phyloP scores from a whole-genome alignment of 345 rosid genomes.

The Carallia brachiata region DNA sequence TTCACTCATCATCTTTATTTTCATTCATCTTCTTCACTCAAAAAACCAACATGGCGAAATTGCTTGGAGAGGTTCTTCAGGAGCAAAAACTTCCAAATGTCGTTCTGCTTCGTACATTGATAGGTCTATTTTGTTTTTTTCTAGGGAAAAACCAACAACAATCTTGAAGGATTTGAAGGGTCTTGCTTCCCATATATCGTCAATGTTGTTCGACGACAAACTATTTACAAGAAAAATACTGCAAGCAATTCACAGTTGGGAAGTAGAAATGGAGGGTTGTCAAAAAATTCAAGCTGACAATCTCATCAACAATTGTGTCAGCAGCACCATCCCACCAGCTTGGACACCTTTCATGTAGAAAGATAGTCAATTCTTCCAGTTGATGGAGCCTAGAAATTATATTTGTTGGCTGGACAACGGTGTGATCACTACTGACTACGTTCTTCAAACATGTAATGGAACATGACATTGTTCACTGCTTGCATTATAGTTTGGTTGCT shows the following conservation, averaged over 20 bases:
- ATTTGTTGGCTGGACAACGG: background rate
- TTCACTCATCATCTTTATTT: no score
- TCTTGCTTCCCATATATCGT: background rate
- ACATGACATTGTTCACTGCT: no score
- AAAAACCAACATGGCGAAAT: no score
- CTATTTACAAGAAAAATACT: conserved; percentile 13
- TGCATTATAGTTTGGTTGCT: background rate
- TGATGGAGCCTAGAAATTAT: conserved; percentile 14
- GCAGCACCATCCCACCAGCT: background rate
- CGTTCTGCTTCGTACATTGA: conserved; percentile 19
- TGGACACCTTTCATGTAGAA: conserved; percentile 8
- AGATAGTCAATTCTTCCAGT: conserved; percentile 29
- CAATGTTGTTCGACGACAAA: conserved; percentile 19
- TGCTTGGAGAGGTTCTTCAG: conserved; percentile 1
- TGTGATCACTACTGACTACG: no score
- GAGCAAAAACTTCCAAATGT: conserved; percentile 16
- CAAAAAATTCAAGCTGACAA: conserved; percentile 16
- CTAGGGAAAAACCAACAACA: conserved; percentile 5
- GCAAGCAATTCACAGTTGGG: conserved; percentile 17
- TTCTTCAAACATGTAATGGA: no score
- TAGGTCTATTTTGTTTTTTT: conserved; percentile 1
- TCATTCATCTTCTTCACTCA: no score
- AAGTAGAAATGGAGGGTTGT: conserved; percentile 23
- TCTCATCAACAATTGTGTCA: background rate
- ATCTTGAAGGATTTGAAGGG: conserved; percentile 28